Evolutionary conservation across 1,139 yeast genomes (phyloP), one percentile per base, ranked within the genome.

Genomic region (Hyphopichia pseudoburtonii): DNA sequence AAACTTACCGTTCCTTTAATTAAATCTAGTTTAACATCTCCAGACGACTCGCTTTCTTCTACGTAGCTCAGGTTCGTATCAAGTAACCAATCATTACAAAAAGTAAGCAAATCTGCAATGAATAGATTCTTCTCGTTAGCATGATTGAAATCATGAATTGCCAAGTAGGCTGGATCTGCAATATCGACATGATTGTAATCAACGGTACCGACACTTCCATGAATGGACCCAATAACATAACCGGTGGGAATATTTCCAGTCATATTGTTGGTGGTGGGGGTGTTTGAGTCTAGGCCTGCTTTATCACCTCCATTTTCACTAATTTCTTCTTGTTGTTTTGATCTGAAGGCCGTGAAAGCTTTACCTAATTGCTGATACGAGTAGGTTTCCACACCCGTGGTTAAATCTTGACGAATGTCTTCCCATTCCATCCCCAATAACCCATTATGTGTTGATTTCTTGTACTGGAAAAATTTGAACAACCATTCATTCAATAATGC

Each of bases 401-500:
- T 45, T 30, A 70, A 47, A 31, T 71, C 77, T 37, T 63, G 58
- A 26, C 76, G 52, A 29, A 70, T 62, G 37, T 66, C 72, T 41
- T 71, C 76, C 76, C 75, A 71, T 50, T 69, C 76, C 48, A 71
- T 64, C 1, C 67, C 73, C 21, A 69, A 42, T 16, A 70, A 48
- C 21, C 70, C 70, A 48, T 65, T 66, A 2, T 63, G 62, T n/a
- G 60, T 54, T 3, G 65, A 52, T 43, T 66, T 68, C 38, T 66
- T 70, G 42, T 67, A 67, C 38, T 60, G 67, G 51, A 71, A 70
- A 47, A 60, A 68, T 29, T 61, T 57, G 43, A 52, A 49, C 17
- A 70, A 49, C 71, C 73, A 64, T 21, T 54, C 56, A 2, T 57
- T 59, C 34, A 66, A 51, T 16, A 54, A 48, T 22, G 56, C 54